Base-by-base conservation (phyloP, 306 rosid genomes). In the Lathyrus tuberosus region DNA sequence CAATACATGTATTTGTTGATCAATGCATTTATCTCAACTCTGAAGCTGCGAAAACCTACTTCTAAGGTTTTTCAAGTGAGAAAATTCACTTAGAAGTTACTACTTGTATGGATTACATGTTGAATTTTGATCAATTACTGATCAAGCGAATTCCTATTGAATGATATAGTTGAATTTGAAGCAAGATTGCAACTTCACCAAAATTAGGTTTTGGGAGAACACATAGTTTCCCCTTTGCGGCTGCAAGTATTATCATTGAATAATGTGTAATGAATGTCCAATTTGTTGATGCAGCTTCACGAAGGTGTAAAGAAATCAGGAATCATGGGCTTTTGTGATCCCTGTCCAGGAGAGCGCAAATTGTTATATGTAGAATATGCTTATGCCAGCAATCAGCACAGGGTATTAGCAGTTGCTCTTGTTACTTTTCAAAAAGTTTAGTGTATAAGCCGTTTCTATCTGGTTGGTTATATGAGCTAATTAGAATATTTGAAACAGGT, bases 301-400 rank as follows among this genome's bases (percentile, higher is more conserved):
- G 86, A 88, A 65, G 96, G 96, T 20, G 87, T 91, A 49, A 94
- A 91, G 80, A 94, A 94, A 85, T 89, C 97, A 41, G 97, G 99
- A 67, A 87, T 94, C 79, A 91, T 91, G 97, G 99, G 99, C 14
- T 91, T 89, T 77, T 91, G 81, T 66, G 97, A 94, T 84, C 99
- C 97, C 16, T 86, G 96, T 67, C 99, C 97, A 6, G 89, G 97
- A 84, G 88, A 86, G 74, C 75, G 82, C 16, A 94, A 86, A 73
- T 75, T 81, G 80, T 80, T 94, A 81, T 85, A 83, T 69, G 82
- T 88, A 59, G 95, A 94, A 76, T 94, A 94, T 65, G 80, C 86
- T 78, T 76, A 62, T 69, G 84, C 88, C 26, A 82, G 83, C 72
- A 53, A 82, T 73, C 79, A 83, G 62, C 75, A 71, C 72, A 82